Conservation (phyloP, 192 early-diverging fungal genomes). For the Coemansia guatemalensis region DNA sequence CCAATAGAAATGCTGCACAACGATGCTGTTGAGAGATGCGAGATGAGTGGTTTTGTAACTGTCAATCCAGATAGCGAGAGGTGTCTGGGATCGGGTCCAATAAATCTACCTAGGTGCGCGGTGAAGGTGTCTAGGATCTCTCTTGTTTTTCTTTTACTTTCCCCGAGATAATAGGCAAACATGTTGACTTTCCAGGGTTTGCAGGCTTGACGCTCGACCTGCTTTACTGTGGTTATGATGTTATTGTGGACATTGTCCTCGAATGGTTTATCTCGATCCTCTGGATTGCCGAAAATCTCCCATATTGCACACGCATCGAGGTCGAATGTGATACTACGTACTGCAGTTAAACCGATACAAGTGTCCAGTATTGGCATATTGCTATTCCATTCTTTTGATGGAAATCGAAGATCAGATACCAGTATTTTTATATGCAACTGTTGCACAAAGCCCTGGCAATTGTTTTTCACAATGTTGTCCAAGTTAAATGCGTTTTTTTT, state of each 20-base stretch:
- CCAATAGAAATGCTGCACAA: constrained; percentile 29
- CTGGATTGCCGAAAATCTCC: neutral
- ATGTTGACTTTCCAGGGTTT: neutral
- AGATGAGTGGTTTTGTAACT: constrained; percentile 11
- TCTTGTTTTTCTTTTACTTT: neutral
- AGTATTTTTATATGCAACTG: constrained; percentile 13
- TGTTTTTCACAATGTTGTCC: constrained; percentile 1
- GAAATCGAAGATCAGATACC: neutral
- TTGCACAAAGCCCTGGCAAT: constrained; percentile 9
- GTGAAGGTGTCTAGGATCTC: neutral
- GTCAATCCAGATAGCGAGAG: neutral
- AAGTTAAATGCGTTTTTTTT: neutral
- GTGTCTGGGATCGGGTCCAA: constrained; percentile 7
- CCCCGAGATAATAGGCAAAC: neutral
- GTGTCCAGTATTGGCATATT: constrained; percentile 2
- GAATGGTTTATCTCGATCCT: neutral
- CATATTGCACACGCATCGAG: neutral
- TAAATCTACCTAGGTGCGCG: neutral
- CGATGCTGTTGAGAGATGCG: neutral
- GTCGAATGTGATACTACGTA: neutral
- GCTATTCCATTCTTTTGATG: neutral
- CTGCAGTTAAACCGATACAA: constrained; percentile 1
- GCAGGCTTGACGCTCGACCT: neutral
- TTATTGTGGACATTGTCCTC: neutral
- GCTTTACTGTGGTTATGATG: neutral